Conservation (phyloP, 805 yeast genomes). For the Blastobotrys chiropterorum region DNA sequence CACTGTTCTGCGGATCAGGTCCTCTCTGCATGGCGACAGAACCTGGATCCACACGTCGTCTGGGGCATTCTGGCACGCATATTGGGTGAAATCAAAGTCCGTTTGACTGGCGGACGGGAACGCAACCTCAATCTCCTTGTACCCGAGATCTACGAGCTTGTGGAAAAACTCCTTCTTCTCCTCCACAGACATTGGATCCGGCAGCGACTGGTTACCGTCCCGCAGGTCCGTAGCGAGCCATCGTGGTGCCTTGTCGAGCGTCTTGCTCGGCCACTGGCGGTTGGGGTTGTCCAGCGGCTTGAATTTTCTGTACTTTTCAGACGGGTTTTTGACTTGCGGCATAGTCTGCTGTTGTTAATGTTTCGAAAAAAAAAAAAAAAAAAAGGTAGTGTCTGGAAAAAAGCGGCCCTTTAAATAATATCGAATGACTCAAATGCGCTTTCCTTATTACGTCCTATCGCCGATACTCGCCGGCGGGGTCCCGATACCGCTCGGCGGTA, state of each 20-base stretch:
- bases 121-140: conserved; percentile 78
- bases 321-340: conserved; percentile 46
- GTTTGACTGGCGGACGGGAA: conserved; percentile 77
- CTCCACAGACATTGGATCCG: conserved; percentile 80
- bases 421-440: not conserved
- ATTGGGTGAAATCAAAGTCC: conserved; percentile 75
- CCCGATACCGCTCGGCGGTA: not conserved
- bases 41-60: conserved; percentile 73
- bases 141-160: conserved; percentile 65
- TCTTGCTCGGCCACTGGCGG: conserved; percentile 64
- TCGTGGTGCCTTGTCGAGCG: conserved; percentile 59
- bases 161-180: conserved; percentile 68
- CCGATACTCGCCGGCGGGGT: not conserved
- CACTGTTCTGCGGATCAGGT: conserved; percentile 61
- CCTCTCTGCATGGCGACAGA: conserved; percentile 70
- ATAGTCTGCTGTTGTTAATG: conserved; percentile 15
- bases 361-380: not conserved
- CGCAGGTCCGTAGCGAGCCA: conserved; percentile 81
- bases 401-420: not conserved
- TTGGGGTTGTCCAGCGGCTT: conserved; percentile 48
- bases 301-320: conserved; percentile 55
- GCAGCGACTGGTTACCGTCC: conserved; percentile 80
- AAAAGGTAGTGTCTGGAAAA: not conserved
- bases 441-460: not conserved
- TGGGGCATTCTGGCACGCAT: conserved; percentile 68